phyloP scores from a whole-genome alignment of 2,329 filamentous ascomycete genomes.

The Chrysoporthe deuterocubensis region DNA sequence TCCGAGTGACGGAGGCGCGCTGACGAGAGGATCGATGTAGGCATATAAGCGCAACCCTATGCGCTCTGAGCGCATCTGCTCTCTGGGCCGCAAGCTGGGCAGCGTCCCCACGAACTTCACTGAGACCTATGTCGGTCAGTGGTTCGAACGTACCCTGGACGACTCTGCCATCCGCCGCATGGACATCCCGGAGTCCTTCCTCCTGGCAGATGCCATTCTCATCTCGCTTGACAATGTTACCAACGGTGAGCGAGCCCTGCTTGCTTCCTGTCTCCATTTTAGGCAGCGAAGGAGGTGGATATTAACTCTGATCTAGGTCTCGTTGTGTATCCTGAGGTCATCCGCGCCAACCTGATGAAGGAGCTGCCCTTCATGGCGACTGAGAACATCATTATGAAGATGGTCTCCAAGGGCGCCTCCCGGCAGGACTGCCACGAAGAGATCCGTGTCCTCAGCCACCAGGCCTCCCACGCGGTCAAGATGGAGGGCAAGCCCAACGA shows the following conservation, averaged over 20 bases:
- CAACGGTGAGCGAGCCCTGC: too few species aligned
- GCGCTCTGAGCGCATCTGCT: slow-evolving; percentile 52
- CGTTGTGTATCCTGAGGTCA: slow-evolving; percentile 76
- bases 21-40: slow-evolving; percentile 15
- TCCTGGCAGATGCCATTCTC: slow-evolving; percentile 70
- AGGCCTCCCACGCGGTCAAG: slow-evolving; percentile 69
- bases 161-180: slow-evolving; percentile 57
- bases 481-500: slow-evolving; percentile 31
- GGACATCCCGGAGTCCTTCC: slow-evolving; percentile 68
- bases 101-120: slow-evolving; percentile 50
- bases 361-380: slow-evolving; percentile 88
- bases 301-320: slow-evolving; percentile 45
- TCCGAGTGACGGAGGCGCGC: too few species aligned
- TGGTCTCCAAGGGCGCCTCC: slow-evolving; percentile 70
- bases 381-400: slow-evolving; percentile 75
- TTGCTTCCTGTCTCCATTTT: too few species aligned
- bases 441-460: slow-evolving; percentile 79
- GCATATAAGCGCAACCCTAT: slow-evolving; percentile 55
- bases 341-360: slow-evolving; percentile 68
- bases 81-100: slow-evolving; percentile 45
- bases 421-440: slow-evolving; percentile 86
- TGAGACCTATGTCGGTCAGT: slow-evolving; percentile 70
- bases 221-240: slow-evolving; percentile 47
- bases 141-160: slow-evolving; percentile 74
- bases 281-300: too few species aligned